Conservation (phyloP, 148 eudicot species). For the Dianthus caryophyllus region DNA sequence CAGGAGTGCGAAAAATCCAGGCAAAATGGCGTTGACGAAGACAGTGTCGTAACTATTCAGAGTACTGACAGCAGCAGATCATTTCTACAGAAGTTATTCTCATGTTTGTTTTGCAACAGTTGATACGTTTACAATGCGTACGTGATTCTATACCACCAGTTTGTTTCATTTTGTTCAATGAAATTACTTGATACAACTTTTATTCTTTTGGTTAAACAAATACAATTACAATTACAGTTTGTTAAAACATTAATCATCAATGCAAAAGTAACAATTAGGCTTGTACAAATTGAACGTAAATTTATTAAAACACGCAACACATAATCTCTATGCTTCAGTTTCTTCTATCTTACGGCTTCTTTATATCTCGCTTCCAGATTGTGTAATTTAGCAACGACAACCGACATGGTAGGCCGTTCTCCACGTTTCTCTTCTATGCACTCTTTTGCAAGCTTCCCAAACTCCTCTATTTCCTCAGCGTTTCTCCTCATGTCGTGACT, state of each 20-base stretch:
- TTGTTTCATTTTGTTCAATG: not conserved
- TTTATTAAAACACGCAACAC: conserved; percentile 1
- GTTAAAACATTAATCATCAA: no score
- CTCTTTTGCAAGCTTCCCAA: conserved; percentile 4
- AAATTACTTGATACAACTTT: not conserved
- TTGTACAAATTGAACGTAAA: not conserved
- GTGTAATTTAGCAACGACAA: no score
- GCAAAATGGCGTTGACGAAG: conserved; percentile 35
- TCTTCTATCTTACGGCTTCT: no score
- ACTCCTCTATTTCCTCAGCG: conserved; percentile 8
- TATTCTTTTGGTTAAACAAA: not conserved
- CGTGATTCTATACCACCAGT: not conserved
- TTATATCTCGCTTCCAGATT: no score
- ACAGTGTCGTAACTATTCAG: conserved; percentile 4
- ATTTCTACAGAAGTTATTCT: conserved; percentile 19
- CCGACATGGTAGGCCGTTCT: no score
- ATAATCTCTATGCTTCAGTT: no score
- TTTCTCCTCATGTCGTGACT: not conserved
- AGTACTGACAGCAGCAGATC: conserved; percentile 6
- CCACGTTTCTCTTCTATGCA: no score
- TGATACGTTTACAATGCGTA: not conserved
- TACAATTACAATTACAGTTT: no score
- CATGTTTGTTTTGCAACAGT: conserved; percentile 14
- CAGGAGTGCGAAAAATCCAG: conserved; percentile 42
- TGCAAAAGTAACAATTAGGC: no score